Base-by-base conservation (phyloP, 1,284 basidiomycete species). In the Rhodofomes roseus region DNA sequence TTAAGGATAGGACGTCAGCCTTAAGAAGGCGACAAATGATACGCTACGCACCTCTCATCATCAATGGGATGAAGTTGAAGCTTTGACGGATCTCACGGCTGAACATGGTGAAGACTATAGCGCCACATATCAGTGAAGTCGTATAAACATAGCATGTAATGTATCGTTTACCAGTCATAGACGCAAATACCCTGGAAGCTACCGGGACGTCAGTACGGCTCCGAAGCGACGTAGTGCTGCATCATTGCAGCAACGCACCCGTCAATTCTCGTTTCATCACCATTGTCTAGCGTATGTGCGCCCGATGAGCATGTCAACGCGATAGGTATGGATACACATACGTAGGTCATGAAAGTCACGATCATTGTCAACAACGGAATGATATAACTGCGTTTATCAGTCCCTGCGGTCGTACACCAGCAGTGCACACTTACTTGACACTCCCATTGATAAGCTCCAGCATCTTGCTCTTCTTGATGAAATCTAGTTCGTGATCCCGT, bases 291-390 rank as follows among this genome's bases (percentile, higher is more conserved):
- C 18, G 31, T 4, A 51, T 25, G 22, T 18, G 16, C 11, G 25
- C 12, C 52, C 31, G 31, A 18, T 6, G 27, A 16, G 36, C 39
- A 9, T 14, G 29, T 31, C 18, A 29, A 5, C 9, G 22, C 16
- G 4, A 18, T 48, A 8, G 29, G 9, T 6, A 48, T 27, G 12
- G 23, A 16, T 1, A 8, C 20, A 67, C 73, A 55, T 59, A 76
- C 74, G 66, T 83, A 89, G 37, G 83, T 81, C 7, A 81, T 79
- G 69, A 85, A 92, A 0, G 89, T 89, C 20, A 80, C 78, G 39
- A 85, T 68, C 82, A 91, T 92, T 16, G 84, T 85, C 39, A 85
- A 62, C 4, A 88, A 74, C 0, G 90, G 88, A 39, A 91, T 82
- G 43, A 84, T 55, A 62, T 78, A 82, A 70, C 85, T 89, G 61